Conservation (phyloP, 768 basidiomycete species). For the Tulasnella sp. region DNA sequence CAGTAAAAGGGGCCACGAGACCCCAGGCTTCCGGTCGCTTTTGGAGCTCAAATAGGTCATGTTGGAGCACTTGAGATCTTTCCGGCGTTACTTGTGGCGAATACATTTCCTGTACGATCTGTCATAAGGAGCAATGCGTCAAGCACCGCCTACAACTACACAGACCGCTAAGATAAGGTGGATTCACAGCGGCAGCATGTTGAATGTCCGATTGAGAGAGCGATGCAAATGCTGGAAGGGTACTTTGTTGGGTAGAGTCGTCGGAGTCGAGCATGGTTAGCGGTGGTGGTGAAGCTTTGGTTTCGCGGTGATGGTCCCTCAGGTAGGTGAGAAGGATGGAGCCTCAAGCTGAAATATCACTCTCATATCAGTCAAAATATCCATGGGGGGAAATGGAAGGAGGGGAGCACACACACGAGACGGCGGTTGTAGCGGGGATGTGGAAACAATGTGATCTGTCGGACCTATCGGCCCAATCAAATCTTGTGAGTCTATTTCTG, state of each 20-base stretch:
- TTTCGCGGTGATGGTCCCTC: too few species aligned
- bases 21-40: slow-evolving; percentile 60
- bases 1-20: slow-evolving; percentile 63
- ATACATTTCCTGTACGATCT: slow-evolving; percentile 16
- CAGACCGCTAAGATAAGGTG: not conserved
- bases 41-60: slow-evolving; percentile 21
- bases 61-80: slow-evolving; percentile 19
- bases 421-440: too few species aligned
- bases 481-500: too few species aligned
- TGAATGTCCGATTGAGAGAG: slow-evolving; percentile 8
- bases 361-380: too few species aligned
- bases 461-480: too few species aligned
- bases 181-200: slow-evolving; percentile 10
- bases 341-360: too few species aligned
- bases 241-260: not conserved
- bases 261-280: not conserved
- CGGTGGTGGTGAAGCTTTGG: too few species aligned
- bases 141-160: not conserved
- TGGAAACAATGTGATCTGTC: too few species aligned
- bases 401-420: too few species aligned
- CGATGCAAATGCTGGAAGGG: slow-evolving; percentile 2
- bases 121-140: not conserved
- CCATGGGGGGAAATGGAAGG: too few species aligned
- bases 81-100: slow-evolving; percentile 15
- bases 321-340: too few species aligned